phyloP scores from a whole-genome alignment of 148 eudicot species.

The Euryodendron excelsum region DNA sequence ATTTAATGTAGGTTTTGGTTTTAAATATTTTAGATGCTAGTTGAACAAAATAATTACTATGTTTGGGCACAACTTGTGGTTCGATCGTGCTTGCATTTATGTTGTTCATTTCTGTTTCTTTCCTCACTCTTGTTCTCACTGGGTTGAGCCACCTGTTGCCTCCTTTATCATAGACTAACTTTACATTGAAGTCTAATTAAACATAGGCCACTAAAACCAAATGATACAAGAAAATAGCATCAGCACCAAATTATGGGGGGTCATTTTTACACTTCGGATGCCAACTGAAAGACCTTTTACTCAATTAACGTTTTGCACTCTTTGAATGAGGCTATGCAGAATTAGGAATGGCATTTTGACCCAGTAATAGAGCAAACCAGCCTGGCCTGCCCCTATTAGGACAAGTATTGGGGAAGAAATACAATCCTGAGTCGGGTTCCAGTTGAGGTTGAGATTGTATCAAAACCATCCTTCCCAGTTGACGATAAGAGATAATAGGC shows the following conservation, averaged over 20 bases:
- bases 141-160: neutral
- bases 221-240: neutral
- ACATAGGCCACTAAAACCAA: neutral
- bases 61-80: neutral
- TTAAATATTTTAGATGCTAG: neutral
- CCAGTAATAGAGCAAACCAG: neutral
- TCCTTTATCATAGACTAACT: neutral
- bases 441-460: neutral
- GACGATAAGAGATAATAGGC: neutral
- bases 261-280: neutral
- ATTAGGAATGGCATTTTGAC: neutral
- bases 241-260: neutral
- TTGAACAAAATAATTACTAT: neutral
- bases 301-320: neutral
- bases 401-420: neutral
- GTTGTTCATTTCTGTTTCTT: neutral
- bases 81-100: neutral
- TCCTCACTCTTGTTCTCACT: neutral
- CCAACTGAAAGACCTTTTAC: neutral
- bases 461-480: neutral
- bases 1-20: neutral
- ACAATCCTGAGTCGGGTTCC: neutral
- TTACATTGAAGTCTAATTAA: neutral
- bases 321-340: neutral
- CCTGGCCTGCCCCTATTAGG: neutral